Base-by-base conservation (phyloP, 176 grass and related monocot species). In the Oryza brachyantha region DNA sequence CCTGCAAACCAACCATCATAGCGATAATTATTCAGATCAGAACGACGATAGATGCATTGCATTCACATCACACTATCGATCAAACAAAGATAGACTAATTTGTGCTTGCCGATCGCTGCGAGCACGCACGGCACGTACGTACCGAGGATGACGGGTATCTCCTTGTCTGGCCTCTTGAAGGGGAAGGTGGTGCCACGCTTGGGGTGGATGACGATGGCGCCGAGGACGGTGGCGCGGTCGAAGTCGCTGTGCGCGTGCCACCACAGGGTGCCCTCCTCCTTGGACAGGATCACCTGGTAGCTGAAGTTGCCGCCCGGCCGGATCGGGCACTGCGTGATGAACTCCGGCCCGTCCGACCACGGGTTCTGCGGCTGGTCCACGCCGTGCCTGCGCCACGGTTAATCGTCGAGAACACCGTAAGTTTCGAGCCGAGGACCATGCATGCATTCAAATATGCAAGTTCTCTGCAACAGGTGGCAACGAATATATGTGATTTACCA, bases 241-340 rank as follows among this genome's bases (percentile, higher is more conserved):
- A 75, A 92, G 36, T 81, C 90, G 55, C 66, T 86, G 70, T 88
- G 91, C 2, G 88, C 88, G 29, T 94, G 91, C 88, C 93, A 97
- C 71, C 85, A 82, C 0, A 93, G 70, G 1, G 93, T 97, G 68
- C 93, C 93, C 7, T 88, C 85, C 43, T 93, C 88, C 38, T 72
- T 81, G 22, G 70, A 72, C 29, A 97, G 39, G 34, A 85, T 67
- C 40, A 97, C 38, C n/a, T 65, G 55, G 66, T 97, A 88, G 19
- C 84, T 83, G 76, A 86, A 74, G 64, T 43, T 86, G 69, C 25
- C 62, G 10, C 86, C 70, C 2, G 86, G 75, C 32, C 41, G 81
- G 31, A 92, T 88, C 8, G 81, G 85, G 31, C 90, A 92, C 60
- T 88, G 90, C 5, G 90, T 92, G 25, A 92, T 88, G 82, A 88